phyloP scores from a whole-genome alignment of 371 early-diverging fungal genomes.

The Mortierella sp. region DNA sequence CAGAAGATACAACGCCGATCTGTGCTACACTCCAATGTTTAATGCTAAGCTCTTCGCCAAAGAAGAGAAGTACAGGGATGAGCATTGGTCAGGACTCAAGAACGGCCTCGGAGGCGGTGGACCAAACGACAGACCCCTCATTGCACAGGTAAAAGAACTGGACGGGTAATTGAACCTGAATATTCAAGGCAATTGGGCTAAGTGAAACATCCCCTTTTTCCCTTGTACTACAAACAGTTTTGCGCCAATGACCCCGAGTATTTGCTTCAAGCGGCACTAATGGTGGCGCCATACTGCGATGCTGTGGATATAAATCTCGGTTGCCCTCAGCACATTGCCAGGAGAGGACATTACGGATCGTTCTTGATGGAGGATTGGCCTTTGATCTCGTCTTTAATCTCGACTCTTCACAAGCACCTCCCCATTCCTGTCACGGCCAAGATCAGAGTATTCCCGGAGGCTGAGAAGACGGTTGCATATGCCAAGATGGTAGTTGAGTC shows the following conservation, averaged over 20 bases:
- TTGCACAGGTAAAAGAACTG: constrained; percentile 81
- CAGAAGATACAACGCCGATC: constrained; percentile 89
- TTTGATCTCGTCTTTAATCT: constrained; percentile 74
- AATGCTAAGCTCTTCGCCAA: constrained; percentile 87
- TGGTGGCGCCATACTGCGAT: constrained; percentile 90
- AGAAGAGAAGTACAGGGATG: constrained; percentile 73
- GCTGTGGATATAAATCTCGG: constrained; percentile 99
- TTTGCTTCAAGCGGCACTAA: constrained; percentile 87
- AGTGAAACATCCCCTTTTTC: background rate
- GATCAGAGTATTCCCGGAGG: constrained; percentile 93
- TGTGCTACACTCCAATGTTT: constrained; percentile 99
- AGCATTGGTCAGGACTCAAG: constrained; percentile 69
- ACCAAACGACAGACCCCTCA: constrained; percentile 85
- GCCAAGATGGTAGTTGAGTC: constrained; percentile 97
- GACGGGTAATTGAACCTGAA: too few relatives aligned
- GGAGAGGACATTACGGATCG: constrained; percentile 95
- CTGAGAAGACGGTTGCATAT: constrained; percentile 94
- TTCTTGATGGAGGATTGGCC: constrained; percentile 98
- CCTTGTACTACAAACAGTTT: constrained; percentile 71
- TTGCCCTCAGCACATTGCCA: constrained; percentile 98
- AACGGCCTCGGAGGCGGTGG: constrained; percentile 65
- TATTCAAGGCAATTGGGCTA: too few relatives aligned
- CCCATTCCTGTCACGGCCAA: constrained; percentile 98
- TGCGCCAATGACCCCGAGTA: constrained; percentile 97
- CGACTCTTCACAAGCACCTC: constrained; percentile 82